These are phyloP conservation scores for Phytophthora syringae DNA, from an alignment of 352 stramenopile genomes.

Conservation along the genomic window DNA sequence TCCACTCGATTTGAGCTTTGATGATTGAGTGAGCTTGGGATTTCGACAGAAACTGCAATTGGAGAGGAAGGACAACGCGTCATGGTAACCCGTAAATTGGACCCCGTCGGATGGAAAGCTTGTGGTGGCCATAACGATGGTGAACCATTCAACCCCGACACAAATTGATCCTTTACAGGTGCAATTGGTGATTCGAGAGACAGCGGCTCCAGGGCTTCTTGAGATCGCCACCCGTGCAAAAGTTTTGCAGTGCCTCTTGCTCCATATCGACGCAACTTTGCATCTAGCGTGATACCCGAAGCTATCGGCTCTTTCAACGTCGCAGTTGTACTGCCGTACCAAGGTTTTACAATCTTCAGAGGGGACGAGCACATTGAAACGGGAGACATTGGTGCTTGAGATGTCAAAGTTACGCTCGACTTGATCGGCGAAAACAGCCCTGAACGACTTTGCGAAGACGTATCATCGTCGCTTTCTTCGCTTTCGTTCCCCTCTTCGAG, in stretches of 20 bases:
- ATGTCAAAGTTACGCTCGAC: neutral
- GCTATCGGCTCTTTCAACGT: constrained; percentile 43
- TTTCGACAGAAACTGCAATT: constrained; percentile 25
- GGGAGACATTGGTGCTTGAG: constrained; percentile 2
- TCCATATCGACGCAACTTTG: constrained; percentile 63
- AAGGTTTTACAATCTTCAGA: constrained; percentile 44
- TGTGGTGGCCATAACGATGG: constrained; percentile 64
- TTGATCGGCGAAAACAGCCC: constrained; percentile 34
- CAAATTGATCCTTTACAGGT: constrained; percentile 16
- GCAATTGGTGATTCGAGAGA: constrained; percentile 2
- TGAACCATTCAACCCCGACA: constrained; percentile 34
- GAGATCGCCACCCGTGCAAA: constrained; percentile 30
- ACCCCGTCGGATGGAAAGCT: constrained; percentile 47
- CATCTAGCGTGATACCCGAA: constrained; percentile 45
- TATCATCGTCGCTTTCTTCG: constrained; percentile 24
- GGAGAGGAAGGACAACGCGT: constrained; percentile 54
- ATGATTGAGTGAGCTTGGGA: neutral
- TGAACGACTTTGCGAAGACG: neutral
- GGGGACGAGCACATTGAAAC: constrained; percentile 3
- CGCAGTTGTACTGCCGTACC: constrained; percentile 46
- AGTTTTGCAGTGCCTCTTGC: constrained; percentile 32
- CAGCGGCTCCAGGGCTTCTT: constrained; percentile 18
- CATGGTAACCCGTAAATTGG: constrained; percentile 41
- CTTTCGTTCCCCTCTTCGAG: constrained; percentile 24
- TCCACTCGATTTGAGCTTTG: constrained; percentile 30